These are phyloP conservation scores for Chrysanthemum makinoi DNA, from an alignment of 129 eudicot genomes.

Conservation along the genomic window DNA sequence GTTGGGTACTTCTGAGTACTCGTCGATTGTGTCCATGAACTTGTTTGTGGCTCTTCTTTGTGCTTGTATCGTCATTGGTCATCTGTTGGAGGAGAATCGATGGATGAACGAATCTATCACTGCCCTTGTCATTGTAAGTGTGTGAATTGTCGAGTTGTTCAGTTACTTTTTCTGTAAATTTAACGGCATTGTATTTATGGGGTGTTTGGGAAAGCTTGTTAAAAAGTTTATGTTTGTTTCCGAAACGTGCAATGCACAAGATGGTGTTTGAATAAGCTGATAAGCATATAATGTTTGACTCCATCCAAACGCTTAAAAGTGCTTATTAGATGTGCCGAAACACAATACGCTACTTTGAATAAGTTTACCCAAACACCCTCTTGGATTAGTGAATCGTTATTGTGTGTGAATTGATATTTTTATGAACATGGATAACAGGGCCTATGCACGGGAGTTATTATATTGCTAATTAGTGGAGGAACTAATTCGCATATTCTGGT, in stretches of 20 bases:
- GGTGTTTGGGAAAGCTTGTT: too few species aligned
- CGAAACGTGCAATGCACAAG: too few species aligned
- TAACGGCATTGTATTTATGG: not conserved
- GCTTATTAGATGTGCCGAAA: too few species aligned
- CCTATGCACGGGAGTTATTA: constrained; percentile 67
- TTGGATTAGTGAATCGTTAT: too few species aligned
- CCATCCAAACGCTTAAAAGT: too few species aligned
- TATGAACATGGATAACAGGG: constrained; percentile 48
- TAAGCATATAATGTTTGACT: too few species aligned
- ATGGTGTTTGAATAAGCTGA: too few species aligned
- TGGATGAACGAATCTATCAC: constrained; percentile 98
- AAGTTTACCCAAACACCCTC: too few species aligned
- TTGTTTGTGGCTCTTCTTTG: constrained; percentile 81
- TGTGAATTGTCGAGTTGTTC: not conserved
- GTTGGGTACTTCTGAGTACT: constrained; percentile 50
- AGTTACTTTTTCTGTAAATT: not conserved
- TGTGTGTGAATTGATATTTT: not conserved
- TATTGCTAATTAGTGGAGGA: constrained; percentile 68
- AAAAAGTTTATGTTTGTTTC: too few species aligned
- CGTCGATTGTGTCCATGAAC: constrained; percentile 67
- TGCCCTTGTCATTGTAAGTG: constrained; percentile 68
- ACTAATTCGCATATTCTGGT: constrained; percentile 72
- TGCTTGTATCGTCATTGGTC: constrained; percentile 84
- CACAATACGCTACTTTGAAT: too few species aligned
- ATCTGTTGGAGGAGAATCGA: constrained; percentile 79